Percentiles rank a stretch among this genome's conserved stretches.
These are phyloP conservation scores for Fomitopsis betulina DNA, from an alignment of 1,284 basidiomycete species.

Conservation along the genomic window DNA sequence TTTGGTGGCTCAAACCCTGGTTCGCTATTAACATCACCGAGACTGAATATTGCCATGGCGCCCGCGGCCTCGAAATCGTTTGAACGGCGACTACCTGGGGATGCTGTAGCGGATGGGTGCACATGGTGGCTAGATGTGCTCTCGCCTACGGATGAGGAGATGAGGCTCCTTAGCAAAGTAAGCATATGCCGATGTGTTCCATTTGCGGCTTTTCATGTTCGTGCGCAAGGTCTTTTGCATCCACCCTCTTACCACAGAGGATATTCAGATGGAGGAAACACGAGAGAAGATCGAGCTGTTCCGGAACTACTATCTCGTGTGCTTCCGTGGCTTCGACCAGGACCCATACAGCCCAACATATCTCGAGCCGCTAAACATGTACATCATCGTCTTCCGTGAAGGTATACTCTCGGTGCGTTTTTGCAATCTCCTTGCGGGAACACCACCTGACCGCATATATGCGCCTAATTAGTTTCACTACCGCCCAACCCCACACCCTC, in stretches of 20 bases:
- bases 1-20: neutral
- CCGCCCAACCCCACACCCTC: conserved; percentile 94
- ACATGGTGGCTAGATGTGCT: conserved; percentile 99
- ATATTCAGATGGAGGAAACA: conserved; percentile 99
- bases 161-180: conserved; percentile 94
- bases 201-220: neutral
- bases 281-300: conserved; percentile 99
- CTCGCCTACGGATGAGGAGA: conserved; percentile 96
- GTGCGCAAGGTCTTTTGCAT: conserved; percentile 82
- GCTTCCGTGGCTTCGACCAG: conserved; percentile 99
- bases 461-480: conserved; percentile 82
- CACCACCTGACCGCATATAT: neutral
- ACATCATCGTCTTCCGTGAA: conserved; percentile 98
- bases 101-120: conserved; percentile 15
- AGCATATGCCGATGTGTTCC: conserved; percentile 9
- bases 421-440: neutral
- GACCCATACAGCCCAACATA: conserved; percentile 97
- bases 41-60: neutral
- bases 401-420: conserved; percentile 85
- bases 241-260: conserved; percentile 97
- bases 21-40: conserved; percentile 1
- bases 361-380: conserved; percentile 99
- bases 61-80: conserved; percentile 20
- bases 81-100: conserved; percentile 15
- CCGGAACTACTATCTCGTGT: conserved; percentile 98